Conservation (phyloP, 805 yeast genomes). For the Cyberlindnera maclurae region DNA sequence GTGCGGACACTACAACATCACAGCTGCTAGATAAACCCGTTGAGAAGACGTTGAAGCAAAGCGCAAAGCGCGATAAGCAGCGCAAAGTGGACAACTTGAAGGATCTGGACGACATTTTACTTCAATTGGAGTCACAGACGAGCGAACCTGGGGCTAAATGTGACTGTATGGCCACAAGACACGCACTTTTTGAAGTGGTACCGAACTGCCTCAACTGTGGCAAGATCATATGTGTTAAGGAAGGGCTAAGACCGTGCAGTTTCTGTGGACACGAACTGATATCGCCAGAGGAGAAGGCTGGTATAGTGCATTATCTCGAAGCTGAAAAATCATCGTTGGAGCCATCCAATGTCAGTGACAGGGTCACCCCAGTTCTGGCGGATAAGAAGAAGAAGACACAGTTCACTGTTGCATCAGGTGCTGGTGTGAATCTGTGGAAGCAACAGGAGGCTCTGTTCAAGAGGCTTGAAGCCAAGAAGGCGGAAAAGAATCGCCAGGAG, state of each 20-base stretch:
- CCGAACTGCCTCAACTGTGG: slow-evolving; percentile 96
- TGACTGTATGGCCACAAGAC: slow-evolving; percentile 81
- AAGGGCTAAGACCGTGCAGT: slow-evolving; percentile 87
- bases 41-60: slow-evolving; percentile 24
- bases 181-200: slow-evolving; percentile 81
- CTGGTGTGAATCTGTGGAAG: slow-evolving; percentile 58
- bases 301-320: slow-evolving; percentile 46
- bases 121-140: slow-evolving; percentile 39
- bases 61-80: slow-evolving; percentile 29
- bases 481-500: slow-evolving; percentile 26
- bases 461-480: slow-evolving; percentile 43
- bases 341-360: slow-evolving; percentile 4
- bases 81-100: slow-evolving; percentile 48
- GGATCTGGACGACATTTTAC: slow-evolving; percentile 59
- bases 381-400: slow-evolving; percentile 33
- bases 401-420: slow-evolving; percentile 49
- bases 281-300: slow-evolving; percentile 50
- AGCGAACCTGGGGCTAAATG: slow-evolving; percentile 35
- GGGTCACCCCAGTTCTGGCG: not conserved
- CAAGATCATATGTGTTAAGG: slow-evolving; percentile 81
- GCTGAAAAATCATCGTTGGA: slow-evolving; percentile 43
- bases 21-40: slow-evolving; percentile 36
- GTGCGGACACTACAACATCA: slow-evolving; percentile 33
- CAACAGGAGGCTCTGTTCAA: slow-evolving; percentile 63
- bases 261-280: slow-evolving; percentile 69